phyloP scores from a whole-genome alignment of 139 green algal species.

The Mesotaenium endlicherianum region DNA sequence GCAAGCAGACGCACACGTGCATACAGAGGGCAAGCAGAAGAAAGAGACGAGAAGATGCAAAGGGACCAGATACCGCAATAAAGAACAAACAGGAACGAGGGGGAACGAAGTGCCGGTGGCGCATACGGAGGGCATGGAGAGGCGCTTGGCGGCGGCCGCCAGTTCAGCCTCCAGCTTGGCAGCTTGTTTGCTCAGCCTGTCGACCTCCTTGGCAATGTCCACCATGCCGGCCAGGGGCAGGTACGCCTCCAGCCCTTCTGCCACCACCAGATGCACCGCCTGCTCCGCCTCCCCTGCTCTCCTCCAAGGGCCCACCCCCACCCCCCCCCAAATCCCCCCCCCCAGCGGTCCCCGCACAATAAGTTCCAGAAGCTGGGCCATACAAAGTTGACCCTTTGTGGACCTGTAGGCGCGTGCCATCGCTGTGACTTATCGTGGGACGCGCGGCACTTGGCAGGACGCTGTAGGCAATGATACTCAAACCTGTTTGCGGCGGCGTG shows the following conservation, averaged over 20 bases:
- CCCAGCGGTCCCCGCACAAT: too few species aligned
- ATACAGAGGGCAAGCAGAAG: too few species aligned
- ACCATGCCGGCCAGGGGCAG: slow-evolving; percentile 93
- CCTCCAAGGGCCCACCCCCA: too few species aligned
- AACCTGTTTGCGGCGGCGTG: too few species aligned
- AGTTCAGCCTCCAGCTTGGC: slow-evolving; percentile 74
- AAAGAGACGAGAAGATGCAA: slow-evolving; percentile 20
- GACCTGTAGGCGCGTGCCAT: too few species aligned
- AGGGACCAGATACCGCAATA: not conserved
- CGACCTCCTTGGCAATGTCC: slow-evolving; percentile 70
- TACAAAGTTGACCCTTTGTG: too few species aligned
- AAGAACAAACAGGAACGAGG: not conserved
- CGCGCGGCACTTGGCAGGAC: too few species aligned
- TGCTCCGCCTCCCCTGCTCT: slow-evolving; percentile 22
- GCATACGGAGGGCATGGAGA: not conserved
- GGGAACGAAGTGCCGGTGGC: not conserved
- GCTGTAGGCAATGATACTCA: too few species aligned
- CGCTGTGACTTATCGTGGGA: too few species aligned
- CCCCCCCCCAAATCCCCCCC: too few species aligned
- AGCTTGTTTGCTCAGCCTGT: slow-evolving; percentile 53
- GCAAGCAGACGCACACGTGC: too few species aligned
- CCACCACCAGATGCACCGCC: slow-evolving; percentile 49
- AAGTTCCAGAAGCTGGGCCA: too few species aligned
- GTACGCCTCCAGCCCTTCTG: slow-evolving; percentile 77
- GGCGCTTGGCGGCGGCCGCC: not conserved